Base-by-base conservation (phyloP, 2,329 filamentous ascomycete genomes). In the Berkeleyomyces basicola region DNA sequence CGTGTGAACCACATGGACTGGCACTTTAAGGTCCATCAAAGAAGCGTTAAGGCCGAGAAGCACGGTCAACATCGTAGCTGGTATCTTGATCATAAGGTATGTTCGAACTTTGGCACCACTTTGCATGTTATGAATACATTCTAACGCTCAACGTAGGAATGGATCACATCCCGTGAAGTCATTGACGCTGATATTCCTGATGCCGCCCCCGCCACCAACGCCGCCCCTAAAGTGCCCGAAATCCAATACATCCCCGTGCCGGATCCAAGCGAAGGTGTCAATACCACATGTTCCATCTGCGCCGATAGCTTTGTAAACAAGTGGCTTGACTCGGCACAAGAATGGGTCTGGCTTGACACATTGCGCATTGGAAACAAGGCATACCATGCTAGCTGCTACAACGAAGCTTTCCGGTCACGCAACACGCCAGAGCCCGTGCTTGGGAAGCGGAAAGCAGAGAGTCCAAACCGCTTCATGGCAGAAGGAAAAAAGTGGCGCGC, bases 341-440 rank as follows among this genome's bases (percentile, higher is more conserved):
- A 99, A 70, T 97, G 91, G 81, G 92, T 99, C 47, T 97, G 93
- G 88, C 86, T 90, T 72, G 92, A 99, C 72, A 88, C 92, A 0
- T 79, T 88, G 59, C 81, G 86, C 67, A 82, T 95, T 39, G 88
- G 87, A 43, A 83, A 80, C 63, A 84, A 89, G 66, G 86, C 93
- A 14, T 97, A 90, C 69, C 93, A 99, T 72, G 90, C 86, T 9
- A 95, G 85, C 62, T 99, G 93, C 71, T 89, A 92, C 71, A 82
- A 83, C 16, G 92, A 96, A 74, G 87, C 88, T 40, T 86, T 82
- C 43, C 86, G 83, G 70, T 84, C 86, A 67, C 79, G 80, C 6
- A 78, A 76, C 55, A 51, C 64, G 11, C 64, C 60, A 43, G 85
- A 87, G 69, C 82, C 81, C 11, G 77, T 87, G 37, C 71, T 88